Conservation (phyloP, 768 basidiomycete genomes). For the Neoboletus magnificus region DNA sequence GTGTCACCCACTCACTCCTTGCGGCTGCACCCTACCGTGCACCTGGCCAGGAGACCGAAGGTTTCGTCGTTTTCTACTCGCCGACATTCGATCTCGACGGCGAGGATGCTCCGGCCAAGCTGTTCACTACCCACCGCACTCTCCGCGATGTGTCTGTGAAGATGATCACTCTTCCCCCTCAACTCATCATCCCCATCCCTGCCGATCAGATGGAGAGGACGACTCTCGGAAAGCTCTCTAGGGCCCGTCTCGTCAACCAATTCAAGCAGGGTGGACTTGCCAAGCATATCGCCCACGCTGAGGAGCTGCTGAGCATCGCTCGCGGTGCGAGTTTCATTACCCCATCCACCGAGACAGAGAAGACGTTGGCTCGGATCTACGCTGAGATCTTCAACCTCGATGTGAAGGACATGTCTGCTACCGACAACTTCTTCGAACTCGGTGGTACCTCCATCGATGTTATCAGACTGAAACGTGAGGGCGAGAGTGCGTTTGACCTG, state of each 20-base stretch:
- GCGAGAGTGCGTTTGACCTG: slow-evolving; percentile 26
- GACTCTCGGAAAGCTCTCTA: slow-evolving; percentile 45
- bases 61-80: slow-evolving; percentile 39
- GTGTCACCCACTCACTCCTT: slow-evolving; percentile 32
- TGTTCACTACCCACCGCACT: slow-evolving; percentile 29
- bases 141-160: slow-evolving; percentile 30
- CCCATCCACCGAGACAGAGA: slow-evolving; percentile 26
- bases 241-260: slow-evolving; percentile 33
- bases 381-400: slow-evolving; percentile 32
- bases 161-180: slow-evolving; percentile 17
- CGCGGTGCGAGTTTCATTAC: slow-evolving; percentile 22
- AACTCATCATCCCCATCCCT: slow-evolving; percentile 13
- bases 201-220: slow-evolving; percentile 38
- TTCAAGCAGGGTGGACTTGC: slow-evolving; percentile 36
- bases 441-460: slow-evolving; percentile 42
- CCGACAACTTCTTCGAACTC: slow-evolving; percentile 34
- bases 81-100: slow-evolving; percentile 20
- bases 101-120: slow-evolving; percentile 23
- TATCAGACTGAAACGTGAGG: slow-evolving; percentile 30
- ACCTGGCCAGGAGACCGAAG: slow-evolving; percentile 37
- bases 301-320: slow-evolving; percentile 22
- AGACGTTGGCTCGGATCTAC: slow-evolving; percentile 29
- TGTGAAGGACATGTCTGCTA: slow-evolving; percentile 20
- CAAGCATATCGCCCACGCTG: slow-evolving; percentile 27
- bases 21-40: slow-evolving; percentile 37